Base-by-base conservation (phyloP, 1,284 basidiomycete genomes). In the Ceratobasidium papillatum region DNA sequence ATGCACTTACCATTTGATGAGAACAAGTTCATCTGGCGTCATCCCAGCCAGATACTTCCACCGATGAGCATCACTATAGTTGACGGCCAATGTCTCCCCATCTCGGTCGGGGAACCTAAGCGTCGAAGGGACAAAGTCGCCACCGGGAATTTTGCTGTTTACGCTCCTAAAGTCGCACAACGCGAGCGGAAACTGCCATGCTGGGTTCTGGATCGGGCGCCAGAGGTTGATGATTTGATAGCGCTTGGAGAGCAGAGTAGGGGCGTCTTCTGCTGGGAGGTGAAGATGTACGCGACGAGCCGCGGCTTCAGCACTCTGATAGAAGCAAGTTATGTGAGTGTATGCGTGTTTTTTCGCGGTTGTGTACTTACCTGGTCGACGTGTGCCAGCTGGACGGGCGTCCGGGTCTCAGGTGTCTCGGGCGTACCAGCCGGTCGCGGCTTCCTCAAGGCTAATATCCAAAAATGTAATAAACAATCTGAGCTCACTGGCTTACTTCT, bases 151-250 rank as follows among this genome's bases (percentile, higher is more conserved):
- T 19, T 47, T 78, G 2, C 78, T 64, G 76, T 87, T 83, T n/a
- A 92, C 85, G 43, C 84, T 86, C 32, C 87, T 80, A 7, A 77
- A 89, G 78, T 92, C 91, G 78, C 89, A 90, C 4, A 91, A 82
- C 0, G 87, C 87, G 51, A 91, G 84, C 1, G 90, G 90, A 82
- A 83, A 85, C 78, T 91, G 90, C 45, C 82, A 80, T 9, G 89
- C 82, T 1, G 86, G 79, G 75, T 86, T 81, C 7, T 80, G 77
- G 75, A 92, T 88, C 0, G 90, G 90, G 8, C 90, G 82, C 91
- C 91, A 92, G 74, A 92, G 85, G 82, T 92, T 92, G 82, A 92
- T 87, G 69, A 91, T 88, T 79, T 91, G 90, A 82, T 87, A 88
- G 27, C 88, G 86, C 32, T 82, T 80, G 63, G 82, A 80, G 30